Conservation (phyloP, 768 basidiomycete species). For the Lentinula detonsa region DNA sequence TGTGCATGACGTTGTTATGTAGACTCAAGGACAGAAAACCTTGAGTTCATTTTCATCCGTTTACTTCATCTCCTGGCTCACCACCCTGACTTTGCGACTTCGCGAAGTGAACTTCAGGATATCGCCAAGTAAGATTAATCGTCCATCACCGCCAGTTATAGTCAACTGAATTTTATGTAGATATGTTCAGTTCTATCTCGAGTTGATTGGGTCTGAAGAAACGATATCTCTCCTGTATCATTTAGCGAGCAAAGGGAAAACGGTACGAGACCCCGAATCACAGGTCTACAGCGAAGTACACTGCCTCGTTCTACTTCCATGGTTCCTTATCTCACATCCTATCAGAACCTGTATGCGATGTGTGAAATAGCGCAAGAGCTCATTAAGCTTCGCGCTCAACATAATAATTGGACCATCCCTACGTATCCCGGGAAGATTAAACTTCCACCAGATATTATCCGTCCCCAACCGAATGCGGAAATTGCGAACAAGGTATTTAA, state of each 20-base stretch:
- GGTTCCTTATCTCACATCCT: background rate
- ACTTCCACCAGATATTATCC: conserved; percentile 79
- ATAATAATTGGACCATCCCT: conserved; percentile 69
- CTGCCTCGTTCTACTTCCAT: background rate
- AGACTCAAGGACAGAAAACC: conserved; percentile 55
- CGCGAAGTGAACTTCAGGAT: conserved; percentile 64
- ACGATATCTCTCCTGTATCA: conserved; percentile 82
- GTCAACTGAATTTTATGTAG: conserved; percentile 31
- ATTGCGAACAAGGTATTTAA: conserved; percentile 51
- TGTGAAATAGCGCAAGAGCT: conserved; percentile 88
- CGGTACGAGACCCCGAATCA: conserved; percentile 74
- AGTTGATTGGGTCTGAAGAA: conserved; percentile 68
- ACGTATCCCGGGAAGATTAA: conserved; percentile 78
- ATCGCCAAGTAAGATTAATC: conserved; percentile 64
- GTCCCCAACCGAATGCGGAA: conserved; percentile 59
- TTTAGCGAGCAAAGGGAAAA: conserved; percentile 78
- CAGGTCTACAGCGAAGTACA: conserved; percentile 63
- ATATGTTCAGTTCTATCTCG: conserved; percentile 86
- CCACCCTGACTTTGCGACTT: conserved; percentile 83
- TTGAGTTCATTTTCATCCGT: conserved; percentile 83
- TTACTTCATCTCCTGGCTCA: conserved; percentile 86
- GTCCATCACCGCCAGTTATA: background rate
- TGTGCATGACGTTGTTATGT: background rate
- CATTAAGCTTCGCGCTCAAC: conserved; percentile 63
- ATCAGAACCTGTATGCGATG: conserved; percentile 79